Base-by-base conservation (phyloP, 1,284 basidiomycete genomes). In the Heterobasidion occidentale region DNA sequence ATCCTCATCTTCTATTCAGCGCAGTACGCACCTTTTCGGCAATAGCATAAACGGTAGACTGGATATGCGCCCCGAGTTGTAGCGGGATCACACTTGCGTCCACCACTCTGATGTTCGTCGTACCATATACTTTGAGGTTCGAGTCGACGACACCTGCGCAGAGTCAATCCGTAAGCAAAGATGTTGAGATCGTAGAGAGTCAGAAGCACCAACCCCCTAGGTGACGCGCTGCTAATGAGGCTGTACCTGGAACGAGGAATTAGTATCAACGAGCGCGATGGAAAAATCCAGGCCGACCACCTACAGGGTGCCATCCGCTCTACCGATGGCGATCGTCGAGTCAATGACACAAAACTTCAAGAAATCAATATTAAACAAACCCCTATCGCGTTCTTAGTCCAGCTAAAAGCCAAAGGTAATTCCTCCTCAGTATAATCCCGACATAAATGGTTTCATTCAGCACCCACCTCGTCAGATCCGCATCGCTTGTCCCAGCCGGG, bases 61-160 rank as follows among this genome's bases (percentile, higher is more conserved):
- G 54, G 3, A 45, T 20, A 20, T 56, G 54, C n/a, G 48, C 34
- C 14, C 34, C 56, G 17, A 60, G 19, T 7, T 34, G 34, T 11
- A 74, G 59, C 1, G 74, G 74, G 56, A 73, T 69, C 61, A 76
- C 66, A 34, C 70, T 71, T 17, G 73, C 68, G 62, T 76, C 74
- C 35, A 72, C 67, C 34, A 67, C 62, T n/a, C 65, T 60, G 6
- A 64, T 51, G 68, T 80, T 80, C 59, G 58, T 60, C 6, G 77
- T 75, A 38, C 77, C 77, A 65, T 80, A 77, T 8, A 81, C 78
- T 54, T 68, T 64, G 14, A 81, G 38, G 62, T 66, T 46, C 61
- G 69, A 57, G 67, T 73, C 65, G 55, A 70, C 60, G 67, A 74
- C 60, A 68, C 73, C 45, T 54, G 46, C 19, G 12, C 3, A 53